Evolutionary conservation across 352 stramenopile genomes (phyloP).

Genomic region (Pythium dissimile): DNA sequence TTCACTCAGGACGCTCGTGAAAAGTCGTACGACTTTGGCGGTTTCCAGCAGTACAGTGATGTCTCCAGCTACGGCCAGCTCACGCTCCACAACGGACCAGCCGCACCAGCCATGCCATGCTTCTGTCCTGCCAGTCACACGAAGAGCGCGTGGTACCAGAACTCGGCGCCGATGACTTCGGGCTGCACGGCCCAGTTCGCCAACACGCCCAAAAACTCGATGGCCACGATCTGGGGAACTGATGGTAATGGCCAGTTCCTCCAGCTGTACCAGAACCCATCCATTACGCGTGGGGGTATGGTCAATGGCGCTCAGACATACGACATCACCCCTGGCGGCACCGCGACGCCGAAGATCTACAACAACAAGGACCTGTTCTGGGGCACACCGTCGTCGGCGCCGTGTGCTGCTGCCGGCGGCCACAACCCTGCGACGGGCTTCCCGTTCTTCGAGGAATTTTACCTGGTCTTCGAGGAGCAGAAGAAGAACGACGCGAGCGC

Average conservation of each 20-base stretch:
- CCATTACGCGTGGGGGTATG: conserved; percentile 54
- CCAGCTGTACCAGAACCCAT: conserved; percentile 70
- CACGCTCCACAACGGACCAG: conserved; percentile 69
- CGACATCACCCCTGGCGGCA: conserved; percentile 46
- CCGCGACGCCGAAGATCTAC: conserved; percentile 66
- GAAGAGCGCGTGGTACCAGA: conserved; percentile 56
- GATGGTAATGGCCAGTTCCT: conserved; percentile 65
- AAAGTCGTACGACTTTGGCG: conserved; percentile 48
- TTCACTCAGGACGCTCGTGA: conserved; percentile 60
- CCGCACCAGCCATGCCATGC: conserved; percentile 37
- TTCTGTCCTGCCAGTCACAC: conserved; percentile 46
- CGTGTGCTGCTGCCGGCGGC: conserved; percentile 44
- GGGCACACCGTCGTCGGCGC: conserved; percentile 36
- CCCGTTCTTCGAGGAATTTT: conserved; percentile 77
- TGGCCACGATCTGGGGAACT: conserved; percentile 60
- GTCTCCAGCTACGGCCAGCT: conserved; percentile 62
- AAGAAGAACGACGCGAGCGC: conserved; percentile 64
- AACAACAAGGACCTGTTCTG: conserved; percentile 74
- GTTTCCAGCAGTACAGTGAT: conserved; percentile 31
- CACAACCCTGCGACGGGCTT: conserved; percentile 60
- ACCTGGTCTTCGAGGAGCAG: conserved; percentile 71
- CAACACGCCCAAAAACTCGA: conserved; percentile 52
- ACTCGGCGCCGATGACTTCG: conserved; percentile 56
- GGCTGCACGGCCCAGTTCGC: conserved; percentile 68
- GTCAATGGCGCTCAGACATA: conserved; percentile 53